Conservation (phyloP, 176 grass and related monocot genomes). For the Oryza glumipatula region DNA sequence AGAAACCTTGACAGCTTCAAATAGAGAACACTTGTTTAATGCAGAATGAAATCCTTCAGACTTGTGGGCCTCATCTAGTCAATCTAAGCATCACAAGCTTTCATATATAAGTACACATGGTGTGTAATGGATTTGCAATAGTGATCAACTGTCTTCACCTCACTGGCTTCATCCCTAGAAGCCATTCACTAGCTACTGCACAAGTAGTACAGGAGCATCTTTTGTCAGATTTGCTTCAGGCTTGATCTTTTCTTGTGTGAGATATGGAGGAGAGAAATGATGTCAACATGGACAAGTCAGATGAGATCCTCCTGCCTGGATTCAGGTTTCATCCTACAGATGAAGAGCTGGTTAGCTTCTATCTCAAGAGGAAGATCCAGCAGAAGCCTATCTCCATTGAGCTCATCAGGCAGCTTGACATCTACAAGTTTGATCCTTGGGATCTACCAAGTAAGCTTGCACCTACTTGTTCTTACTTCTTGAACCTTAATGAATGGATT, state of each 20-base stretch:
- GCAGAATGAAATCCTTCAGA: conserved; percentile 21
- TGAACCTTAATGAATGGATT: not conserved
- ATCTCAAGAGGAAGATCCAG: conserved; percentile 79
- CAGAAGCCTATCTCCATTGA: conserved; percentile 75
- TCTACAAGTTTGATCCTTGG: conserved; percentile 85
- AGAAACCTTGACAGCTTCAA: conserved; percentile 48
- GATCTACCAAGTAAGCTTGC: conserved; percentile 79
- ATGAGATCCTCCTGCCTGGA: conserved; percentile 69
- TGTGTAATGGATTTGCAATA: conserved; percentile 44
- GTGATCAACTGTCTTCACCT: conserved; percentile 45
- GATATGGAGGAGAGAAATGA: conserved; percentile 64
- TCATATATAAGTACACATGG: conserved; percentile 53
- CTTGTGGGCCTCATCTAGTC: conserved; percentile 32
- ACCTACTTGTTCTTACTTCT: not conserved
- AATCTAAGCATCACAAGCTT: conserved; percentile 17
- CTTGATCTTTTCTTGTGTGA: conserved; percentile 11
- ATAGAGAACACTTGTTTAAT: conserved; percentile 41
- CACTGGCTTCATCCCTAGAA: conserved; percentile 40
- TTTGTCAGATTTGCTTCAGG: conserved; percentile 29
- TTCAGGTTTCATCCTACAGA: conserved; percentile 84
- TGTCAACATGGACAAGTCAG: conserved; percentile 57
- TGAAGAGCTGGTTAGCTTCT: conserved; percentile 75
- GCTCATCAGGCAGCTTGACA: conserved; percentile 76
- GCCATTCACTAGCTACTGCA: conserved; percentile 39
- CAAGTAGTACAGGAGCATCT: conserved; percentile 27